Percentiles rank a stretch among this genome's conserved stretches.
Evolutionary conservation across 2,329 filamentous ascomycete species (phyloP).

Genomic region (Bipolaris oryzae): DNA sequence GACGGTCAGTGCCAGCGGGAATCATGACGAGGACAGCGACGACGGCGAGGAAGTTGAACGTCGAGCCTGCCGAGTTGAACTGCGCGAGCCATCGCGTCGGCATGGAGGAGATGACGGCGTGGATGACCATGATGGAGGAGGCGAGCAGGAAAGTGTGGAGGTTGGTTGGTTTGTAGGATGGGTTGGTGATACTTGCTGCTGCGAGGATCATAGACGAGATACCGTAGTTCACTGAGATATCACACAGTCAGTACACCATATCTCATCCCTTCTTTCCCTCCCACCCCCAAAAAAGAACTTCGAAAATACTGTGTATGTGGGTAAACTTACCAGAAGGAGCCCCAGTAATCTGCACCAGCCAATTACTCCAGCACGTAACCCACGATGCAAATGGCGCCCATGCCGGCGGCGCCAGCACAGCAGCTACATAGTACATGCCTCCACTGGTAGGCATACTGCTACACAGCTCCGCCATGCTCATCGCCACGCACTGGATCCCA

Average conservation of each 20-base stretch:
- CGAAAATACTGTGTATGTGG: neutral
- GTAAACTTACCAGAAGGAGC: constrained; percentile 59
- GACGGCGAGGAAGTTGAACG: constrained; percentile 72
- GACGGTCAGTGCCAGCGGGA: constrained; percentile 62
- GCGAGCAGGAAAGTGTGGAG: constrained; percentile 75
- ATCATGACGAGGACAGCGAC: constrained; percentile 72
- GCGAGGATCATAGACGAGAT: constrained; percentile 74
- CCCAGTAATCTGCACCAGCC: constrained; percentile 69
- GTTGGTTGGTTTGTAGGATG: constrained; percentile 66
- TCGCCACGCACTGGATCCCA: constrained; percentile 73
- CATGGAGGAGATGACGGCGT: constrained; percentile 70
- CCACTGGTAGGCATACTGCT: constrained; percentile 75
- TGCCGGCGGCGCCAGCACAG: constrained; percentile 70
- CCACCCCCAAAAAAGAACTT: neutral
- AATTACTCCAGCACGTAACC: constrained; percentile 74
- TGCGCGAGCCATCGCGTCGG: constrained; percentile 73
- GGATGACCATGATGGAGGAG: constrained; percentile 69
- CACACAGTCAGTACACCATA: neutral
- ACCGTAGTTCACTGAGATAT: constrained; percentile 65
- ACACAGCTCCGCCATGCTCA: constrained; percentile 70
- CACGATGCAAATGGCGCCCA: constrained; percentile 71
- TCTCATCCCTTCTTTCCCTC: neutral
- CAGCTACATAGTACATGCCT: constrained; percentile 75
- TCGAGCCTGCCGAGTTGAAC: constrained; percentile 73
- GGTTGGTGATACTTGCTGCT: constrained; percentile 70